Percentiles rank a stretch among this genome's conserved stretches.
These are phyloP conservation scores for Volvox africanus DNA, from an alignment of 139 green algal genomes.

Conservation along the genomic window DNA sequence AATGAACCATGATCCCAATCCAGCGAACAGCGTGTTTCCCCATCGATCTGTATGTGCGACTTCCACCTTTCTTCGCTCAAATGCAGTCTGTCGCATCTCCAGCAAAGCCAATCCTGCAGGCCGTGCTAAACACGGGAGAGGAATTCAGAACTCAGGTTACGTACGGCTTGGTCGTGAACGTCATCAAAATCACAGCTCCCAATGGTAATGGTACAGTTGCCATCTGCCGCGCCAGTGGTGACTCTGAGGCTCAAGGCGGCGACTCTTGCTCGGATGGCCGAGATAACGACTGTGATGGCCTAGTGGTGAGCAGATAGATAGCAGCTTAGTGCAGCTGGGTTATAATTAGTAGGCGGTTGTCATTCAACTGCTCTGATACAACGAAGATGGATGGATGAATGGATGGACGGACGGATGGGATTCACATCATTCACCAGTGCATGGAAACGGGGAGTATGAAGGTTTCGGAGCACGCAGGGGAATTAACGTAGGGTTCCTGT, in stretches of 20 bases:
- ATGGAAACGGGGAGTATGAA: too few relatives aligned
- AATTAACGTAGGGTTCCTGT: too few relatives aligned
- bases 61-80: too few relatives aligned
- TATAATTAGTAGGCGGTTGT: background rate
- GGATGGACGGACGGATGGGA: background rate
- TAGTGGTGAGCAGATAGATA: background rate
- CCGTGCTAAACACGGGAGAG: background rate
- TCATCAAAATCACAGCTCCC: background rate
- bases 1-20: background rate
- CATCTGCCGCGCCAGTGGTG: background rate
- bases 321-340: background rate
- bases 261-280: background rate
- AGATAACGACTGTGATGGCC: conserved; percentile 25
- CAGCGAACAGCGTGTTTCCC: too few relatives aligned
- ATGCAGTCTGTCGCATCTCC: background rate
- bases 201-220: background rate
- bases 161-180: background rate
- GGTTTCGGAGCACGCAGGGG: too few relatives aligned
- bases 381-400: background rate
- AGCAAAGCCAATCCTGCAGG: background rate
- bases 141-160: background rate
- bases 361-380: background rate
- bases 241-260: background rate
- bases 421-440: too few relatives aligned
- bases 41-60: background rate